Conservation (phyloP, 352 stramenopile species). For the Pseudoperonospora humuli region DNA sequence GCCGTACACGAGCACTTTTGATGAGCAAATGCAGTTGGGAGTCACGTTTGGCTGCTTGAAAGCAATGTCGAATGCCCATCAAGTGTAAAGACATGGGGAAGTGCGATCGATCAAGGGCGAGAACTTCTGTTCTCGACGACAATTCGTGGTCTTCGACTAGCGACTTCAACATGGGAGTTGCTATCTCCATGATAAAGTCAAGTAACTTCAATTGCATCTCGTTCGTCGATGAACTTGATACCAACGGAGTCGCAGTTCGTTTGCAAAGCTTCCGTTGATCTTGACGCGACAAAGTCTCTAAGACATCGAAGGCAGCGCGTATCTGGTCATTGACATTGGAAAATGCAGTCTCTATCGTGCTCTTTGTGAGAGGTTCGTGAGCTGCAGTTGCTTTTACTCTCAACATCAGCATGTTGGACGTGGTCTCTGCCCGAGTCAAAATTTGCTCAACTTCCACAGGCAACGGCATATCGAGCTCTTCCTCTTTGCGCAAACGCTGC, state of each 20-base stretch:
- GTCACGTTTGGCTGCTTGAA: conserved; percentile 14
- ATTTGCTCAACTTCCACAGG: conserved; percentile 27
- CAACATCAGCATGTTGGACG: conserved; percentile 24
- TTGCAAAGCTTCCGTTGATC: conserved; percentile 2
- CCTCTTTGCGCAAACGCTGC: conserved; percentile 51
- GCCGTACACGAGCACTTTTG: conserved; percentile 12
- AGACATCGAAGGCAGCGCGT: conserved; percentile 29
- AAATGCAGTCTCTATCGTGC: conserved; percentile 25
- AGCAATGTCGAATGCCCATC: conserved; percentile 18
- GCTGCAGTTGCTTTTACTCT: conserved; percentile 17
- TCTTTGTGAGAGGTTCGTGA: conserved; percentile 20
- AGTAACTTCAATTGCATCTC: conserved; percentile 24
- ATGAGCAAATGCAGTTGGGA: conserved; percentile 18
- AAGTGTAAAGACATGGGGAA: conserved; percentile 37
- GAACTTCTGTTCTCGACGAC: not conserved
- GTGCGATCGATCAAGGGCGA: not conserved
- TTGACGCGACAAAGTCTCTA: conserved; percentile 15
- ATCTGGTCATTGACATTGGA: conserved; percentile 21
- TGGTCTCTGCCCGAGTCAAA: conserved; percentile 37
- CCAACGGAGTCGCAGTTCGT: not conserved
- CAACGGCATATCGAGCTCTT: conserved; percentile 65
- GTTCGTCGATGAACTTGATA: not conserved
- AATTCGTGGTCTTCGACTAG: conserved; percentile 1
- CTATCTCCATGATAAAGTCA: conserved; percentile 29
- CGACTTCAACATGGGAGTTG: conserved; percentile 18